These are phyloP conservation scores for Martensiomyces pterosporus DNA, from an alignment of 192 early-diverging fungal genomes.

Conservation along the genomic window DNA sequence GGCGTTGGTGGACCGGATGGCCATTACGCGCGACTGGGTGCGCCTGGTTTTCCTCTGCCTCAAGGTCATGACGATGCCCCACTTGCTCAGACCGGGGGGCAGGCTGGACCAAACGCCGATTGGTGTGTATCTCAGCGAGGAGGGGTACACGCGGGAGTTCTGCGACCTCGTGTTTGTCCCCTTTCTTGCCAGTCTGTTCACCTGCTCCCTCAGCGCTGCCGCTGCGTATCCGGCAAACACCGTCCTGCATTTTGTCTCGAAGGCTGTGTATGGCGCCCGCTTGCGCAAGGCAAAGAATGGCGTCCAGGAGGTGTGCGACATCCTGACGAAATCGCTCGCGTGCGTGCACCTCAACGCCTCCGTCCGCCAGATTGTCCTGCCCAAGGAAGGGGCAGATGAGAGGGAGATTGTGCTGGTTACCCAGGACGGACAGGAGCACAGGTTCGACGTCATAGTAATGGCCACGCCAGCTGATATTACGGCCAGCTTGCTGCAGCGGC, in stretches of 20 bases:
- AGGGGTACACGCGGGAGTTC: constrained; percentile 19
- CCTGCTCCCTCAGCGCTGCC: constrained; percentile 36
- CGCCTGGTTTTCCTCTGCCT: constrained; percentile 21
- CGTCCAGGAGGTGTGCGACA: constrained; percentile 32
- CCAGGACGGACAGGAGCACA: constrained; percentile 4
- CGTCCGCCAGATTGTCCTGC: constrained; percentile 9
- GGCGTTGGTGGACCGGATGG: constrained; percentile 2
- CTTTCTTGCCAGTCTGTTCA: constrained; percentile 40
- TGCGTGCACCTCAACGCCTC: constrained; percentile 7
- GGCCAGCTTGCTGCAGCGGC: constrained; percentile 6
- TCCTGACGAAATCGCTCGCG: constrained; percentile 5
- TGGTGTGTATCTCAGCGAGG: constrained; percentile 20
- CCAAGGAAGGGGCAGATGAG: no score
- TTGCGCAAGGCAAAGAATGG: constrained; percentile 37
- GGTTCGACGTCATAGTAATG: constrained; percentile 34
- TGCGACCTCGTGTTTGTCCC: constrained; percentile 26
- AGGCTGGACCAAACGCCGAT: constrained; percentile 16
- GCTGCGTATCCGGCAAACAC: constrained; percentile 36
- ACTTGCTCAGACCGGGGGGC: constrained; percentile 1
- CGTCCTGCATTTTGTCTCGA: constrained; percentile 31
- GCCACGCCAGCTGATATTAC: constrained; percentile 40
- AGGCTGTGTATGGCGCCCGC: constrained; percentile 25
- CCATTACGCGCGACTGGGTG: constrained; percentile 35
- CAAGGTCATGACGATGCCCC: constrained; percentile 9
- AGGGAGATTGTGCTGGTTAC: constrained; percentile 5